Evolutionary conservation across 345 rosid genomes (phyloP).

Genomic region (Salix suchowensis): DNA sequence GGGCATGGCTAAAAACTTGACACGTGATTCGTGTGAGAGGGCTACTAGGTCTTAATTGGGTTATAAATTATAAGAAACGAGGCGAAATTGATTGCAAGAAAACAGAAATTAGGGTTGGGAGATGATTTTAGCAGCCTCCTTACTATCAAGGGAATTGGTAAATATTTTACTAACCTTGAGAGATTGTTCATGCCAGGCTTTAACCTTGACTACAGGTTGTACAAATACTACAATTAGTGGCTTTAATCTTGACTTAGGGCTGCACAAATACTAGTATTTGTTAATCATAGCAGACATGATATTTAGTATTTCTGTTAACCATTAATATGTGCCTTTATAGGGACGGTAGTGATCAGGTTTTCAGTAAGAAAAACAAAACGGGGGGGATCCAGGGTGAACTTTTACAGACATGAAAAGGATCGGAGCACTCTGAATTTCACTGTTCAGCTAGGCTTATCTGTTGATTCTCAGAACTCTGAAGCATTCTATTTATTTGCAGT

Average conservation of each 20-base stretch:
- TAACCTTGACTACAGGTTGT: not conserved
- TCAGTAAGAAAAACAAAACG: slow-evolving; percentile 2
- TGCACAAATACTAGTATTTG: not conserved
- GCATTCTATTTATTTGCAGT: not conserved
- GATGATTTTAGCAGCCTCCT: not conserved
- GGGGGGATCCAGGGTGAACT: not conserved
- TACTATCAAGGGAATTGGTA: not conserved
- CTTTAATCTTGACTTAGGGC: not conserved
- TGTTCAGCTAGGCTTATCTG: not conserved
- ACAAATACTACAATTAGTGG: not conserved
- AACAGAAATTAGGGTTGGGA: not conserved
- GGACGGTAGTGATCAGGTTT: not conserved
- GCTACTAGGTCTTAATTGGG: not conserved
- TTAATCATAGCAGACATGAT: not conserved
- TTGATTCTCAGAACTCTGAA: not conserved
- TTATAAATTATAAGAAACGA: not conserved
- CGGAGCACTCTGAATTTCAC: not conserved
- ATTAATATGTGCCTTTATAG: not conserved
- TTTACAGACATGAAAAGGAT: slow-evolving; percentile 9
- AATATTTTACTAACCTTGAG: not conserved
- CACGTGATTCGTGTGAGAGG: not conserved
- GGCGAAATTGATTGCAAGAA: not conserved
- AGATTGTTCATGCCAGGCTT: not conserved
- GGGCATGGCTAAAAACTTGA: too few relatives aligned
- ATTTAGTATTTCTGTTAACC: too few relatives aligned